phyloP scores from a whole-genome alignment of 768 basidiomycete genomes.

The Tremella mesenterica region DNA sequence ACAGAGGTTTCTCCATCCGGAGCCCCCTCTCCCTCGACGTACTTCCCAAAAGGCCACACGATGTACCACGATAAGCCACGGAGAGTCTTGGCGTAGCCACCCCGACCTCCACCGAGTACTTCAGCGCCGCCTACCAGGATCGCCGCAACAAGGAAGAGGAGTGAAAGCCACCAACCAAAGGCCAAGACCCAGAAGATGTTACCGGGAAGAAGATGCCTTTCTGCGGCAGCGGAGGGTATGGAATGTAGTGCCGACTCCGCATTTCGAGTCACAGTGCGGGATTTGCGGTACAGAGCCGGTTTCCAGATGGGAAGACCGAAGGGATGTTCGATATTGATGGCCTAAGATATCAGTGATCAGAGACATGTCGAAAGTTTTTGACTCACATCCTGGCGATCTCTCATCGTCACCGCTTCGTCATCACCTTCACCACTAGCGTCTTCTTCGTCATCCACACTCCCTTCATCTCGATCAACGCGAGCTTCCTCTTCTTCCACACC shows the following conservation, averaged over 20 bases:
- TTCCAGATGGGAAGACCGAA: slow-evolving; percentile 99
- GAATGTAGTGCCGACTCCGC: slow-evolving; percentile 91
- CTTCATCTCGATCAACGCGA: slow-evolving; percentile 12
- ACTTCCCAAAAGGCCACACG: slow-evolving; percentile 97
- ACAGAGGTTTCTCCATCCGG: slow-evolving; percentile 10
- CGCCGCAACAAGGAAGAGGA: slow-evolving; percentile 61
- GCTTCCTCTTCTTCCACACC: slow-evolving; percentile 32
- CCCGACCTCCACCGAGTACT: slow-evolving; percentile 67
- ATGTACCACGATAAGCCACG: slow-evolving; percentile 94
- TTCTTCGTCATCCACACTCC: slow-evolving; percentile 29
- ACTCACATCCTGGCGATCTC: slow-evolving; percentile 85
- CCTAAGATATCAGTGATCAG: slow-evolving; percentile 26
- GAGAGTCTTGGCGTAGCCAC: slow-evolving; percentile 73
- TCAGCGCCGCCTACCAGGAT: slow-evolving; percentile 55
- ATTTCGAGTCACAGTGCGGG: slow-evolving; percentile 87
- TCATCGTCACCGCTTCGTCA: slow-evolving; percentile 87
- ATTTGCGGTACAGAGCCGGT: slow-evolving; percentile 96
- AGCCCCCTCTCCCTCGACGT: slow-evolving; percentile 68
- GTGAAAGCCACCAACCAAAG: slow-evolving; percentile 90
- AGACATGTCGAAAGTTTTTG: too few relatives aligned
- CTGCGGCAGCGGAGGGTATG: slow-evolving; percentile 82
- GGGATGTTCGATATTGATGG: slow-evolving; percentile 95
- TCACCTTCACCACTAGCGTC: slow-evolving; percentile 46
- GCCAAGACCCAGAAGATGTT: slow-evolving; percentile 84
- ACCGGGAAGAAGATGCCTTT: slow-evolving; percentile 83